A percentile compares a stretch with the other conserved stretches of the same genome.
phyloP scores from a whole-genome alignment of 2,329 filamentous ascomycete genomes.

The Penicillium paneum region DNA sequence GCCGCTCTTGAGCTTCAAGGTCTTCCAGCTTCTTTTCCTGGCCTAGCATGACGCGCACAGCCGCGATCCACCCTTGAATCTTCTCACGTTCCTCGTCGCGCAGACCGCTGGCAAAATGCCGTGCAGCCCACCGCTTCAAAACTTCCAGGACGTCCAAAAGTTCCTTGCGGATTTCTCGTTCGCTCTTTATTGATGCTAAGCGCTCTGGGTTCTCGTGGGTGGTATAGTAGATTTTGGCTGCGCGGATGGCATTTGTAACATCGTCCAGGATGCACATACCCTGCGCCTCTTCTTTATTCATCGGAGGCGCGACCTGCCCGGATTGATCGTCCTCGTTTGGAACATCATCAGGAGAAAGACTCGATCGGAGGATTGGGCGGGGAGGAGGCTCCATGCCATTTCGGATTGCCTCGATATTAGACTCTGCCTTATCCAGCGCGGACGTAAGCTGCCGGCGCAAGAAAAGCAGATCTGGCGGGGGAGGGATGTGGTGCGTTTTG shows the following conservation, averaged over 20 bases:
- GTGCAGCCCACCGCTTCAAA: conserved; percentile 83
- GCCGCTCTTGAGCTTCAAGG: conserved; percentile 67
- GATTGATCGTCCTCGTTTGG: conserved; percentile 39
- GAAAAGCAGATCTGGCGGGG: conserved; percentile 76
- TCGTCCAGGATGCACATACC: conserved; percentile 90
- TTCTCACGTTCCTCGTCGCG: conserved; percentile 71
- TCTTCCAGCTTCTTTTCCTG: conserved; percentile 75
- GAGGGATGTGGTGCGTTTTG: conserved; percentile 74
- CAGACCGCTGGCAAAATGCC: conserved; percentile 81
- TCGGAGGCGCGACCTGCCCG: conserved; percentile 36
- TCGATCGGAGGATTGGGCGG: conserved; percentile 30
- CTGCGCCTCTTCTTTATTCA: conserved; percentile 80
- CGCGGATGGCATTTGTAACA: conserved; percentile 89
- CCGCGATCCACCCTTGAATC: conserved; percentile 74
- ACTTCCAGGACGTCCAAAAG: conserved; percentile 84
- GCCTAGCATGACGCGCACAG: conserved; percentile 72
- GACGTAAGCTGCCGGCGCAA: conserved; percentile 68
- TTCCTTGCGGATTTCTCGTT: conserved; percentile 79
- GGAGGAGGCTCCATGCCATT: conserved; percentile 31
- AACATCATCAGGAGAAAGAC: conserved; percentile 31
- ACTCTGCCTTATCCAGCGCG: conserved; percentile 65
- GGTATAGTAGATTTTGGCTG: conserved; percentile 95
- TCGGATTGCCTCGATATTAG: conserved; percentile 56
- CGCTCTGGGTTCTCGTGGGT: conserved; percentile 83
- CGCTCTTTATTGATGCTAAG: conserved; percentile 80